Evolutionary conservation across 1,284 basidiomycete species (phyloP).

Genomic region (Ganoderma multipileum): DNA sequence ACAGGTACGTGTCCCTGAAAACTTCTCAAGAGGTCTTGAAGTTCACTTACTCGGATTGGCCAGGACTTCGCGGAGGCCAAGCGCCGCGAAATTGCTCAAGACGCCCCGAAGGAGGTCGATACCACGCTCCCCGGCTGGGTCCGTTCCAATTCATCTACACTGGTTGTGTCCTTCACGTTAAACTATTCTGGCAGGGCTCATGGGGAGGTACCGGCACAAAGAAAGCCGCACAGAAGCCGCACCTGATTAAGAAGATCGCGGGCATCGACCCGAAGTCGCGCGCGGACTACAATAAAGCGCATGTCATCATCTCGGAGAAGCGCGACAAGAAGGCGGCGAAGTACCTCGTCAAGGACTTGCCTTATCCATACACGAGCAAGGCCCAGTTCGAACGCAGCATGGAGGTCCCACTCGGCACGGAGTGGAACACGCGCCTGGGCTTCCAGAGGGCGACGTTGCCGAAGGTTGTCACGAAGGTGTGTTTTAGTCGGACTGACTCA

Average conservation of each 20-base stretch:
- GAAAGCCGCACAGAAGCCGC: slow-evolving; percentile 61
- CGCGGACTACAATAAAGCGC: slow-evolving; percentile 83
- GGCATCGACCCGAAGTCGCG: slow-evolving; percentile 83
- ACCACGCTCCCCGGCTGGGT: slow-evolving; percentile 97
- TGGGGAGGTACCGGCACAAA: slow-evolving; percentile 89
- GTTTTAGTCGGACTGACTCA: slow-evolving; percentile 29
- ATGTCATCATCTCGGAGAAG: slow-evolving; percentile 95
- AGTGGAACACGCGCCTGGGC: slow-evolving; percentile 93
- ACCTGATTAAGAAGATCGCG: slow-evolving; percentile 79
- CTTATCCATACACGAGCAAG: slow-evolving; percentile 89
- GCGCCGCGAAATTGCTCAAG: slow-evolving; percentile 76
- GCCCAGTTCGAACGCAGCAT: slow-evolving; percentile 90
- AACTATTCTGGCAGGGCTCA: slow-evolving; percentile 64
- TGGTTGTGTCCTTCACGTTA: not conserved
- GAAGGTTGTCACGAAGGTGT: slow-evolving; percentile 84
- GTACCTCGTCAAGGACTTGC: slow-evolving; percentile 89
- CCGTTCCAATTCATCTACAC: slow-evolving; percentile 36
- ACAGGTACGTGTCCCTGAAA: slow-evolving; percentile 56
- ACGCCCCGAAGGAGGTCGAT: slow-evolving; percentile 88
- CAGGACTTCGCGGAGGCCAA: slow-evolving; percentile 91
- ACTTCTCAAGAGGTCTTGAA: not conserved
- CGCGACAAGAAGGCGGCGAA: slow-evolving; percentile 92
- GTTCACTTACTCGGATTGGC: slow-evolving; percentile 11
- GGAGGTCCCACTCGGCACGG: slow-evolving; percentile 82
- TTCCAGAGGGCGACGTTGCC: slow-evolving; percentile 89